phyloP scores from a whole-genome alignment of 176 grass and related monocot genomes.

The Triticum aestivum region IWGSC_CS_RefSeq_v2.1 NC_057799.1:581720368-581720867 shows the following conservation, averaged over 20 bases:
- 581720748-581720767: not conserved
- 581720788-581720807: not conserved
- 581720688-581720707: not conserved
- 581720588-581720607: not conserved
- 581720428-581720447: not conserved
- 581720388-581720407: not conserved
- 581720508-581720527: not conserved
- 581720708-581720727: not conserved
- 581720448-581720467: not conserved
- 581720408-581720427: not conserved
- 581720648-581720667: not conserved
- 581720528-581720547: not conserved
- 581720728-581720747: not conserved
- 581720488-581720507: not conserved
- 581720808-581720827: not conserved
- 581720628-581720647: not conserved
- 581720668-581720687: not conserved
- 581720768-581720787: not conserved
- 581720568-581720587: not conserved
- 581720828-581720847: not conserved
- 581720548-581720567: not conserved
- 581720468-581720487: not conserved
- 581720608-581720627: not conserved
- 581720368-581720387: not conserved
- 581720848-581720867: not conserved